Evolutionary conservation across 768 basidiomycete species (phyloP).

Genomic region (Phylloporus scabripes): DNA sequence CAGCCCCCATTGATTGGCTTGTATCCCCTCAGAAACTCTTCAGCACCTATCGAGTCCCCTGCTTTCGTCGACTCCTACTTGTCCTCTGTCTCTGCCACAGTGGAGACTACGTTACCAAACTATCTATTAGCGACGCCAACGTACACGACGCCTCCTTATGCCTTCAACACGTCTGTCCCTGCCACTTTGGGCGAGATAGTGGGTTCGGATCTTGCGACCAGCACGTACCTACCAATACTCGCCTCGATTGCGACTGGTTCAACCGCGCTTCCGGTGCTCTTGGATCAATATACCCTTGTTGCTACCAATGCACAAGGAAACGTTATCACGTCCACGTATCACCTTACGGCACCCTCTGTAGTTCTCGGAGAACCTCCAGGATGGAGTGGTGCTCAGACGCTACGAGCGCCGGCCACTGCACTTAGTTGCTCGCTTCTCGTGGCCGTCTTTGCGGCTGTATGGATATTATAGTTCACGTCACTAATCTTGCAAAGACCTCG

Average conservation of each 20-base stretch:
- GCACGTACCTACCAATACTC: conserved; percentile 62
- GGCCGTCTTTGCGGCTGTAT: conserved; percentile 7
- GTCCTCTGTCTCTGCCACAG: conserved; percentile 56
- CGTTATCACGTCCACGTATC: conserved; percentile 50
- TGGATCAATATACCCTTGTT: conserved; percentile 48
- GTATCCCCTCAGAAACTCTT: conserved; percentile 52
- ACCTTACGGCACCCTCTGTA: conserved; percentile 40
- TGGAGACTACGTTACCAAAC: conserved; percentile 69
- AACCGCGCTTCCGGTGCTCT: conserved; percentile 54
- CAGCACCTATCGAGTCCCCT: conserved; percentile 37
- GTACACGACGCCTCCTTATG: conserved; percentile 57
- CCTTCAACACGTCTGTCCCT: conserved; percentile 62
- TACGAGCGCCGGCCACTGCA: conserved; percentile 6
- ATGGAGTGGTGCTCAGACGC: conserved; percentile 31
- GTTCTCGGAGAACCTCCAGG: conserved; percentile 64
- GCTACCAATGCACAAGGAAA: conserved; percentile 52
- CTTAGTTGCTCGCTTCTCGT: conserved; percentile 12
- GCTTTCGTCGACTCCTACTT: conserved; percentile 45
- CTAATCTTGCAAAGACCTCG: background rate
- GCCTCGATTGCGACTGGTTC: conserved; percentile 38
- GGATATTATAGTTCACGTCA: conserved; percentile 15
- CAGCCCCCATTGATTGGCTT: conserved; percentile 79
- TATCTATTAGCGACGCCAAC: conserved; percentile 61
- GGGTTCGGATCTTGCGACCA: conserved; percentile 58
- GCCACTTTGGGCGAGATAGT: conserved; percentile 53